phyloP scores from a whole-genome alignment of 805 yeast species.

The Metschnikowia drakensbergensis region DNA sequence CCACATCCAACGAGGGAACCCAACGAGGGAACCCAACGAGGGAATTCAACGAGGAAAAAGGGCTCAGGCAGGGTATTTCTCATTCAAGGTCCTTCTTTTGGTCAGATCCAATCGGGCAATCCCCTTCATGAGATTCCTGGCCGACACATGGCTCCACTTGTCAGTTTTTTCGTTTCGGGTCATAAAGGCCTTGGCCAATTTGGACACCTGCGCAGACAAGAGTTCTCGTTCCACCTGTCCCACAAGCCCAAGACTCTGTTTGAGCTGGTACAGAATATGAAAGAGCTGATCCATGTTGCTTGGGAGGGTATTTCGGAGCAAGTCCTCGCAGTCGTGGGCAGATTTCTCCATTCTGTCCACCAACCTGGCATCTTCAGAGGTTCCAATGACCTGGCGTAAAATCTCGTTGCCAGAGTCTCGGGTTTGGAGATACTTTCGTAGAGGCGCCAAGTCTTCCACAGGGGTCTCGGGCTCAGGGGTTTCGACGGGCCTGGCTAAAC shows the following conservation, averaged over 20 bases:
- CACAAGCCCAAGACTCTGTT: conserved; percentile 23
- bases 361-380: background rate
- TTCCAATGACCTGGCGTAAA: background rate
- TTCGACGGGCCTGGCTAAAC: conserved; percentile 7
- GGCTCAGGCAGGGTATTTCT: background rate
- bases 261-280: conserved; percentile 28
- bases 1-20: conserved; percentile 1
- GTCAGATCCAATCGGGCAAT: conserved; percentile 11
- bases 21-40: no score
- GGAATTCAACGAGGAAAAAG: no score
- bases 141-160: conserved; percentile 3
- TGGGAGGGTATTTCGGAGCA: conserved; percentile 18
- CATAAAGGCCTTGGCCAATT: conserved; percentile 10
- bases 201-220: conserved; percentile 10
- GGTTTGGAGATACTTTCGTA: conserved; percentile 3
- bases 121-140: conserved; percentile 11
- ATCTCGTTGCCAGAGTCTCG: background rate
- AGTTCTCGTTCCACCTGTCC: conserved; percentile 8
- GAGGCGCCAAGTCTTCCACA: background rate
- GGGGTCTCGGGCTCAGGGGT: background rate
- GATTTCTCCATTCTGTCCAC: background rate
- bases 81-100: background rate
- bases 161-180: conserved; percentile 4
- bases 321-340: background rate
- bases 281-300: conserved; percentile 37